These are phyloP conservation scores for Suillus lakei DNA, from an alignment of 768 basidiomycete species.

Conservation along the genomic window DNA sequence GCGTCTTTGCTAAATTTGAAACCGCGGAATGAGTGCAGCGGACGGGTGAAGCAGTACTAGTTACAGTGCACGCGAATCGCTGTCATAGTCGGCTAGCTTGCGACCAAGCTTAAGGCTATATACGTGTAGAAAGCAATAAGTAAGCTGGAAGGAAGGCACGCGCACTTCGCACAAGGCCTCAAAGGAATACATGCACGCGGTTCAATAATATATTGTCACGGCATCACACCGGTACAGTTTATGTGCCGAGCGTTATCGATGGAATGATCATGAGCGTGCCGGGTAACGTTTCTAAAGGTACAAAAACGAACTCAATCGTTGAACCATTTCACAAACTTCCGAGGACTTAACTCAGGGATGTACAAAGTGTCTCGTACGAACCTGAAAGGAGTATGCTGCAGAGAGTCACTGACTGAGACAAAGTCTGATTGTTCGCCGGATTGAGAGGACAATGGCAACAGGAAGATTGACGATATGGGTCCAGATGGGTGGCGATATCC, in stretches of 20 bases:
- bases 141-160: neutral
- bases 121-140: neutral
- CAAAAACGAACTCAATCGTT: neutral
- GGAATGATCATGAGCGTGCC: too few species aligned
- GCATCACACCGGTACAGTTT: neutral
- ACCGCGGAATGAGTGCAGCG: neutral
- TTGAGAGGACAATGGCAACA: slow-evolving; percentile 4
- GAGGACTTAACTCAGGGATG: neutral
- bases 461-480: neutral
- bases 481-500: slow-evolving; percentile 1
- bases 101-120: neutral
- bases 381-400: neutral
- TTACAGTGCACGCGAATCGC: neutral
- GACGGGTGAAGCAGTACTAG: neutral
- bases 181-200: neutral
- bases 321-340: neutral
- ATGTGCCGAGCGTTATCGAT: neutral
- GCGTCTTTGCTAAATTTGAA: neutral
- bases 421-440: too few species aligned
- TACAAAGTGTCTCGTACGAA: too few species aligned
- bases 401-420: too few species aligned
- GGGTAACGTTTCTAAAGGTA: neutral
- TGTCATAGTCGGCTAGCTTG: neutral
- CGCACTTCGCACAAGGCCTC: neutral
- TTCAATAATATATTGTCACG: neutral